Evolutionary conservation across 2,329 filamentous ascomycete species (phyloP).

Genomic region (Fonsecaea pedrosoi): DNA sequence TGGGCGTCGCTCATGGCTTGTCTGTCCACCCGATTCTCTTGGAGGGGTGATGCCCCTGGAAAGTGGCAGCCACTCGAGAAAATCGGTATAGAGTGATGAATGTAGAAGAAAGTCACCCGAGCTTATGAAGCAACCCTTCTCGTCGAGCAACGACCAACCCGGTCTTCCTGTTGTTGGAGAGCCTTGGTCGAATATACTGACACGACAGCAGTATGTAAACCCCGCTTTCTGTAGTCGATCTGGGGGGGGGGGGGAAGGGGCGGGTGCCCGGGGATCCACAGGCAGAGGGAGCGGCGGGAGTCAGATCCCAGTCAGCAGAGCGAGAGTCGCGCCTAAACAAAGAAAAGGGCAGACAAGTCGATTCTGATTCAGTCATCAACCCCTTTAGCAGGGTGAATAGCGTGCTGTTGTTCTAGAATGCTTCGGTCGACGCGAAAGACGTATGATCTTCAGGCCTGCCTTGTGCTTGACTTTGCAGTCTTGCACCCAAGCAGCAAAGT

Average conservation of each 20-base stretch:
- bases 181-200: neutral
- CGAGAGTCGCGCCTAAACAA: neutral
- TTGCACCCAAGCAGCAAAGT: neutral
- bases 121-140: neutral
- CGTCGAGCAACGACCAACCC: neutral
- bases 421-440: too few species aligned
- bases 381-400: neutral
- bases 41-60: neutral
- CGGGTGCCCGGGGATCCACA: neutral
- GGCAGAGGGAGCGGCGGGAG: too few species aligned
- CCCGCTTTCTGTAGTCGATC: neutral
- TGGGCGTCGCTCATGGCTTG: constrained; percentile 1
- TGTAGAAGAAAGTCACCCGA: neutral
- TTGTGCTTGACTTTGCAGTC: neutral
- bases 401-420: neutral
- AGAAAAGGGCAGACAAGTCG: neutral
- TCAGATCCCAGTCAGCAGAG: neutral
- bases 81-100: neutral
- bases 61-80: neutral
- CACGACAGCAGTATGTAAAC: neutral
- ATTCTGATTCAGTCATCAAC: neutral
- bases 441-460: neutral
- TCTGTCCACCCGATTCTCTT: neutral
- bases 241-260: neutral
- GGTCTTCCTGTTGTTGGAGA: neutral